phyloP scores from a whole-genome alignment of 1,284 basidiomycete species.

The Salmacisia buchloeana region DNA sequence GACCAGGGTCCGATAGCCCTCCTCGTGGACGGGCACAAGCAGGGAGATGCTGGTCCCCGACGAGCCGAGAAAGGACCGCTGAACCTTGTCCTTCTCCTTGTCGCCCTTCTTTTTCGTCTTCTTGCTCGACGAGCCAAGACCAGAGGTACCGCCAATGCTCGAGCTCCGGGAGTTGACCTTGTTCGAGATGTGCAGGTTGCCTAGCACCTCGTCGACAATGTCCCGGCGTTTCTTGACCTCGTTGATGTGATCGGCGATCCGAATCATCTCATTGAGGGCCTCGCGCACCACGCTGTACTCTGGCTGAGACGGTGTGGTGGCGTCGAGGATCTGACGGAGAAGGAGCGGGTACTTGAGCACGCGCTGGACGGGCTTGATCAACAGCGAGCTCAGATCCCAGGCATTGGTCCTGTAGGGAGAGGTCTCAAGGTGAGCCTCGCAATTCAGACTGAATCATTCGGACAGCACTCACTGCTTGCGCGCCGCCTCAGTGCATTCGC shows the following conservation, averaged over 20 bases:
- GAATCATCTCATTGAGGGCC: conserved; percentile 67
- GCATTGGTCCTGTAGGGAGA: conserved; percentile 60
- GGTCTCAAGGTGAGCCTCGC: neutral
- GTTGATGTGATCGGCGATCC: conserved; percentile 76
- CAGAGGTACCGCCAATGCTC: neutral
- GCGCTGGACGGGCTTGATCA: conserved; percentile 87
- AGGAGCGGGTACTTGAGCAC: conserved; percentile 93
- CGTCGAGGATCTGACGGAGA: conserved; percentile 68
- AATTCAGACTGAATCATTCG: neutral
- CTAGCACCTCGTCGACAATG: conserved; percentile 54
- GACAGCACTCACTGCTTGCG: conserved; percentile 22
- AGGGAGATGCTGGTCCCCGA: conserved; percentile 6
- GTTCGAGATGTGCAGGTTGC: neutral
- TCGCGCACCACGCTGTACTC: conserved; percentile 65
- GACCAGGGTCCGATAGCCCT: conserved; percentile 23
- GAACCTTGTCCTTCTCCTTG: conserved; percentile 32
- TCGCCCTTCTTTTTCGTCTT: conserved; percentile 22
- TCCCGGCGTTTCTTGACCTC: conserved; percentile 78
- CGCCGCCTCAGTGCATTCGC: conserved; percentile 49
- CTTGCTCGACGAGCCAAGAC: conserved; percentile 21
- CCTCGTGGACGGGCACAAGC: conserved; percentile 24
- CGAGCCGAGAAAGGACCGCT: neutral
- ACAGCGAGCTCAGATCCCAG: conserved; percentile 86
- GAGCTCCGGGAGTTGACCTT: neutral
- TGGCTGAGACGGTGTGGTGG: conserved; percentile 67